Evolutionary conservation across 768 basidiomycete species (phyloP), one percentile per base, ranked within the genome.

Genomic region (Lanmaoa rubissima): DNA sequence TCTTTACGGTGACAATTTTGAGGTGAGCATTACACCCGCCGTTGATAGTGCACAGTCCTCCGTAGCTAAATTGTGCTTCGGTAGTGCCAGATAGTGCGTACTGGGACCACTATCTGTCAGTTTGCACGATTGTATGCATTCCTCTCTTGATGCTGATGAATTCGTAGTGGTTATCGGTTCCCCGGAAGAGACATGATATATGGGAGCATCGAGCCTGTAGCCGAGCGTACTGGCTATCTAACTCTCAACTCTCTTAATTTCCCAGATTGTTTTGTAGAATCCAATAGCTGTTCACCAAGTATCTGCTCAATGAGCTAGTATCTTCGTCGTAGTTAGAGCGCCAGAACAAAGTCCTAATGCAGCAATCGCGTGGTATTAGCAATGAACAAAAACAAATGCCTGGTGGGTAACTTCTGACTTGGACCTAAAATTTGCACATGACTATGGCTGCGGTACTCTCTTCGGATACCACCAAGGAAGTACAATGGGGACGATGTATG

Each of bases 401-500:
- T 43, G 46, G 35, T 48, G 47, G 48, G 39, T 46, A 49, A 58
- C 46, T 59, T 57, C 40, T 57, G 46, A 55, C 65, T 54, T 58
- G 39, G 57, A 71, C 65, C 48, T 58, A 48, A 62, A 64, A 59
- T 60, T 70, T 60, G 17, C 52, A 64, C 68, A 70, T 60, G 61
- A 61, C 62, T 62, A 73, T 71, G 70, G 40, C 72, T 58, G 40
- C 71, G 13, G 53, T 58, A 46, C 61, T 60, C 52, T 61, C 70
- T 57, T 58, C 61, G 54, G 61, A 65, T 34, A 53, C 57, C 45
- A 63, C 50, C 52, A 65, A 58, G 51, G 72, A 73, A 64, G 69
- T 65, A 56, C 73, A 75, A 61, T 82, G 80, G 80, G 80, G 80
- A 60, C 68, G 74, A 69, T 73, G 74, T 74, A 57, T 51, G 68